Conservation (phyloP, 352 stramenopile genomes). For the Thalassiosira mediterranea region DNA sequence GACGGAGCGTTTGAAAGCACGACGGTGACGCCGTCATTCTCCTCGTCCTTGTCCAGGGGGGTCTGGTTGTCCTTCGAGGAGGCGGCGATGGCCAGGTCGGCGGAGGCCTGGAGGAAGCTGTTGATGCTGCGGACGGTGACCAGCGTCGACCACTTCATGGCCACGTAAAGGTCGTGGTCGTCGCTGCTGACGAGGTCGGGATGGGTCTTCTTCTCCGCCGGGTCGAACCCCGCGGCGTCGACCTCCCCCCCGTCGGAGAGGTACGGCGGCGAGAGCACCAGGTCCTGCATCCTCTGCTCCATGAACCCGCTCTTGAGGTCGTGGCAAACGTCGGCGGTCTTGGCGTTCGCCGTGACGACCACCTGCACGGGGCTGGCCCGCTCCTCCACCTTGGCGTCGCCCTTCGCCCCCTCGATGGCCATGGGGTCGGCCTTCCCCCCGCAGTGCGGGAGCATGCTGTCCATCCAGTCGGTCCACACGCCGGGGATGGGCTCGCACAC, state of each 20-base stretch:
- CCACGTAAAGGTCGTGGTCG: conserved; percentile 79
- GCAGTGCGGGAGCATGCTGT: conserved; percentile 68
- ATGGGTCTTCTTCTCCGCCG: conserved; percentile 70
- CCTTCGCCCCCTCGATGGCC: conserved; percentile 22
- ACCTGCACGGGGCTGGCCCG: conserved; percentile 76
- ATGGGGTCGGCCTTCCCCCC: conserved; percentile 67
- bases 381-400: conserved; percentile 62
- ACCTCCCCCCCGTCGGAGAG: conserved; percentile 56
- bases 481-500: conserved; percentile 79
- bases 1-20: conserved; percentile 49
- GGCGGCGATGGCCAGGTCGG: conserved; percentile 72
- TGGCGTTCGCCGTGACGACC: conserved; percentile 71
- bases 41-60: conserved; percentile 22
- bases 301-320: conserved; percentile 82
- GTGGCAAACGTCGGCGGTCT: conserved; percentile 76
- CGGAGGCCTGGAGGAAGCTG: conserved; percentile 79
- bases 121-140: conserved; percentile 63
- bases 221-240: conserved; percentile 38
- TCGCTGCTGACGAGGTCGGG: conserved; percentile 77
- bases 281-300: conserved; percentile 77
- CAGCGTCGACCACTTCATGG: conserved; percentile 76
- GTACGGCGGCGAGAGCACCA: conserved; percentile 72
- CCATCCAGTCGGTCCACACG: conserved; percentile 81
- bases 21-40: conserved; percentile 55
- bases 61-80: conserved; percentile 51